Conservation (phyloP, 169 alveolate genomes). For the Plasmodium ovale region DNA sequence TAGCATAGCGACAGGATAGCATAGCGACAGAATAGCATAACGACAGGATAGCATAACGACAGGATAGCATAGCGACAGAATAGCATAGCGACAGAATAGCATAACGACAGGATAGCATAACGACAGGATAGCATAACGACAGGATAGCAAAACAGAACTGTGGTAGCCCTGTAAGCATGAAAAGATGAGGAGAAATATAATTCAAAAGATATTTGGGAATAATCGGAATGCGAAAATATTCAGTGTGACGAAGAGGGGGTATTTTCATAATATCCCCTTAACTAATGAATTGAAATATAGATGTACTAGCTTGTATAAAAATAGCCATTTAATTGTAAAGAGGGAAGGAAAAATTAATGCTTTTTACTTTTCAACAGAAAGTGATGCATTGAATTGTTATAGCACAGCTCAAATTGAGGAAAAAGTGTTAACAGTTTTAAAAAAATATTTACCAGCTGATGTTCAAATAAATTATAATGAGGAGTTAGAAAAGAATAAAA, state of each 20-base stretch:
- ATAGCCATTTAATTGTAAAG: slow-evolving; percentile 10
- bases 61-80: too few relatives aligned
- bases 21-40: too few relatives aligned
- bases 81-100: too few relatives aligned
- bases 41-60: too few relatives aligned
- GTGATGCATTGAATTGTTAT: slow-evolving; percentile 13
- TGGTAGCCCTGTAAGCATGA: slow-evolving; percentile 15
- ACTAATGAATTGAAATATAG: slow-evolving; percentile 38
- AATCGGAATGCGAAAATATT: slow-evolving; percentile 15
- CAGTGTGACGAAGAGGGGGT: slow-evolving; percentile 22
- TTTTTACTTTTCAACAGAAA: slow-evolving; percentile 55
- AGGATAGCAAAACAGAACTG: too few relatives aligned
- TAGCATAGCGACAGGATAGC: too few relatives aligned
- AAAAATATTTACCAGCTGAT: slow-evolving; percentile 43
- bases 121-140: too few relatives aligned
- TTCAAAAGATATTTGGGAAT: slow-evolving; percentile 19
- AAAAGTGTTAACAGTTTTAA: slow-evolving; percentile 62
- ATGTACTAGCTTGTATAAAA: slow-evolving; percentile 4
- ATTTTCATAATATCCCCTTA: slow-evolving; percentile 9
- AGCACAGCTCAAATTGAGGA: slow-evolving; percentile 69
- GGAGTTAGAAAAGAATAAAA: slow-evolving; percentile 68
- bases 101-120: too few relatives aligned
- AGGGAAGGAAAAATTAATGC: background rate
- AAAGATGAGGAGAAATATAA: slow-evolving; percentile 50
- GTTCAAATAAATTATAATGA: slow-evolving; percentile 68